phyloP scores from a whole-genome alignment of 1,284 basidiomycete species.

The Microbotryum intermedium region DNA sequence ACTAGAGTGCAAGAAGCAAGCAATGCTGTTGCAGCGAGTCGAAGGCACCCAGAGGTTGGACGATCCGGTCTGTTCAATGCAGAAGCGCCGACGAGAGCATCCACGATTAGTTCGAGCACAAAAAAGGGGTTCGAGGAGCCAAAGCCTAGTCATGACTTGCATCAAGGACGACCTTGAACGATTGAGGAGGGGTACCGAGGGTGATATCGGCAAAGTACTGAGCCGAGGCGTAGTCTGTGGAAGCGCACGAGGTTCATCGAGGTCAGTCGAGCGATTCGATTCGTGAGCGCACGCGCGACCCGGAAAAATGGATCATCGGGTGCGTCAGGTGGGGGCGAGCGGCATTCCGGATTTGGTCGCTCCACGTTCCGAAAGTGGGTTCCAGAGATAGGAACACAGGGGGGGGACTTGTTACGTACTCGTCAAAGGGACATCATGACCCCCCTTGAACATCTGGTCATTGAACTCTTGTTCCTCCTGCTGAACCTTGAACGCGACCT shows the following conservation, averaged over 20 bases:
- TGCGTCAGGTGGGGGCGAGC: too few relatives aligned
- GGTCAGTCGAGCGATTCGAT: neutral
- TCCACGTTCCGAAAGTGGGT: too few relatives aligned
- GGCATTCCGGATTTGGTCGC: too few relatives aligned
- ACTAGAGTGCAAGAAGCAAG: conserved; percentile 62
- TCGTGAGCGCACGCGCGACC: conserved; percentile 1
- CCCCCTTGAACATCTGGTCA: conserved; percentile 50
- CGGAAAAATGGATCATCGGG: too few relatives aligned
- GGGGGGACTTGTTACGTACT: conserved; percentile 60
- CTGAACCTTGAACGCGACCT: conserved; percentile 35
- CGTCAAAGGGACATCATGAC: conserved; percentile 79
- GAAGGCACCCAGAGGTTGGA: conserved; percentile 94
- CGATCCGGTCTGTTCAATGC: conserved; percentile 43
- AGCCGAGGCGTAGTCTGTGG: too few relatives aligned
- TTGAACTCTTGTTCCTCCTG: conserved; percentile 49
- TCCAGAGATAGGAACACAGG: too few relatives aligned
- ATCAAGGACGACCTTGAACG: conserved; percentile 79
- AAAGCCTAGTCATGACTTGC: conserved; percentile 50
- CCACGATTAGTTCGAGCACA: neutral
- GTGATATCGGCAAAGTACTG: conserved; percentile 79
- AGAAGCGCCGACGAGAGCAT: neutral
- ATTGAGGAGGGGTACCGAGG: conserved; percentile 71
- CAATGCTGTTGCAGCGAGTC: conserved; percentile 79
- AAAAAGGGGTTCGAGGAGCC: neutral
- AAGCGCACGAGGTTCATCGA: neutral